These are phyloP conservation scores for Termitomyces sp. DNA, from an alignment of 1,284 basidiomycete species.

Conservation along the genomic window DNA sequence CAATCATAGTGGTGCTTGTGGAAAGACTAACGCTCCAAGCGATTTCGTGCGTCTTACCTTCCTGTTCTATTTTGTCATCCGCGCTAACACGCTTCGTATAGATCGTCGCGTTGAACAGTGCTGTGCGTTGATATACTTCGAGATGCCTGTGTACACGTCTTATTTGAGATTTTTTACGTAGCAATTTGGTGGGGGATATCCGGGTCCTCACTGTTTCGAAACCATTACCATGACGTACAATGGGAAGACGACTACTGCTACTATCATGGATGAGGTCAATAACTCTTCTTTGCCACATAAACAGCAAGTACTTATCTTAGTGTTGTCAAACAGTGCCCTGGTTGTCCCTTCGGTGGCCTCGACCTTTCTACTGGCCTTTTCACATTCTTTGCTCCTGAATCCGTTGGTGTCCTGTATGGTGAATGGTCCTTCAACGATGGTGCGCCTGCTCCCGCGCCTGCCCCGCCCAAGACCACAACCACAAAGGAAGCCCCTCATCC, in stretches of 20 bases:
- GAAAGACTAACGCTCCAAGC: constrained; percentile 33
- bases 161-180: neutral
- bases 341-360: constrained; percentile 67
- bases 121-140: constrained; percentile 11
- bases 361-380: constrained; percentile 81
- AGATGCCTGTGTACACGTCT: neutral
- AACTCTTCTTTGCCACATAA: neutral
- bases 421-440: constrained; percentile 49
- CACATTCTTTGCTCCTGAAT: constrained; percentile 43
- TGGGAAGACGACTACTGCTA: constrained; percentile 48
- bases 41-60: constrained; percentile 45
- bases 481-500: constrained; percentile 12
- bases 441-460: constrained; percentile 9
- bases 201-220: constrained; percentile 61
- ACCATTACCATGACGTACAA: constrained; percentile 59
- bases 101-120: constrained; percentile 27
- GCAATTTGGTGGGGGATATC: constrained; percentile 42
- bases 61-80: neutral
- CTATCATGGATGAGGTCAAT: constrained; percentile 31
- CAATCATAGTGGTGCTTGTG: constrained; percentile 32
- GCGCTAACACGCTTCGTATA: neutral
- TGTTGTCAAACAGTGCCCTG: constrained; percentile 48
- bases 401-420: constrained; percentile 51
- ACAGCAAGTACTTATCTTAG: neutral
- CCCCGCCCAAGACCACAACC: constrained; percentile 16